Evolutionary conservation across 768 basidiomycete species (phyloP), one percentile per base, ranked within the genome.

Genomic region (Podaxis pistillaris): DNA sequence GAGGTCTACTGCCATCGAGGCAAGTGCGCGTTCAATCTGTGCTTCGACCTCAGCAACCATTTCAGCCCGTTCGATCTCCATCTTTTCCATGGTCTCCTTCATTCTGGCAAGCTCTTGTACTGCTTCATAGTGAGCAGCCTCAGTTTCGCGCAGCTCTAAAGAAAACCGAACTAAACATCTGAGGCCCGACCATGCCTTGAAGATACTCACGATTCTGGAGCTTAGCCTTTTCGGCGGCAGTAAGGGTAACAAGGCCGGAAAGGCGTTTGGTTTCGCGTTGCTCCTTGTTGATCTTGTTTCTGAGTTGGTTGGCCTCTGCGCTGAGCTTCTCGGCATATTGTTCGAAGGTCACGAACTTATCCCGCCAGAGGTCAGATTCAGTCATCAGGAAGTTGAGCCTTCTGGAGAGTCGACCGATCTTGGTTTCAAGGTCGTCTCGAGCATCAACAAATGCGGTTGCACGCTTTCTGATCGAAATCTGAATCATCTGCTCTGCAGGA

Each of bases 391-490:
- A 95, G 76, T 94, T 94, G 66, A 95, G 83, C 54, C 93, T 82
- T 58, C 93, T 84, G 49, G 88, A 90, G 33, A 94, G 81, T 46
- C 93, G 86, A 33, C 93, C 94, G 66, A 95, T 94, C 82, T 94
- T 96, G 51, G 91, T 92, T 79, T 96, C 94, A 24, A 96, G 85
- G 68, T 95, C 94, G 72, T 96, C 95, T 38, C 95, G 83, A 11
- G 94, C 92, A 71, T 96, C 94, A 44, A 96, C 93, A 68, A 96
- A 96, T 40, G 93, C 93, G 3, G 90, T 91, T n/a, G 95, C 94
- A 46, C 95, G 90, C 73, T 91, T 91, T 66, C 95, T 89, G 73
- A 97, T 95, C 57, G 94, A 93, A 52, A 83, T 81, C 72, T 94
- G 93, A 64, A 95, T 90, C 62, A 86, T 81, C 73, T 93, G 91